Evolutionary conservation across 2,329 filamentous ascomycete genomes (phyloP).

Genomic region (Falciphora oryzae): DNA sequence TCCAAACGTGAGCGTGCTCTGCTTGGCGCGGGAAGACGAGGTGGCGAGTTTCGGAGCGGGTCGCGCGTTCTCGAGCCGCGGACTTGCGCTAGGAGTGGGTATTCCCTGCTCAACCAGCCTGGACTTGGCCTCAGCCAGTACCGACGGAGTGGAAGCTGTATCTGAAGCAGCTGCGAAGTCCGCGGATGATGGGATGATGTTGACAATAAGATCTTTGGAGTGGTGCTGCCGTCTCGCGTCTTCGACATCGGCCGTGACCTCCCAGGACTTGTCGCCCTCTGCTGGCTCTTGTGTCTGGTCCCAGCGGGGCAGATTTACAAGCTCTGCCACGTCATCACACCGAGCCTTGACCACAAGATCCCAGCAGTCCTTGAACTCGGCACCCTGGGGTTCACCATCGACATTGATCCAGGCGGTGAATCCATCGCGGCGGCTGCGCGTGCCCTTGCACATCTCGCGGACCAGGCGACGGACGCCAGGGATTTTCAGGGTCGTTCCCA

Average conservation of each 20-base stretch:
- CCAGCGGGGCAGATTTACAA: conserved; percentile 59
- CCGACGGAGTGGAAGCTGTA: conserved; percentile 14
- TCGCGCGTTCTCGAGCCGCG: conserved; percentile 36
- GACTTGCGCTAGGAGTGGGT: conserved; percentile 53
- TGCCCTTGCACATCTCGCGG: conserved; percentile 81
- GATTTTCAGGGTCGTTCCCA: conserved; percentile 92
- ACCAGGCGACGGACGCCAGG: conserved; percentile 86
- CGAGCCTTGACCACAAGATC: conserved; percentile 83
- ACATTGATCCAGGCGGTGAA: conserved; percentile 94
- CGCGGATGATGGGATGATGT: background rate
- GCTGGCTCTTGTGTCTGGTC: conserved; percentile 45
- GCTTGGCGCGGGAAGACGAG: conserved; percentile 36
- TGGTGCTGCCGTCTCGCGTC: background rate
- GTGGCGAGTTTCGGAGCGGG: conserved; percentile 29
- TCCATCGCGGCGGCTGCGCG: conserved; percentile 75
- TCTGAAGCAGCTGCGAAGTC: background rate
- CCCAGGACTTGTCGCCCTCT: conserved; percentile 34
- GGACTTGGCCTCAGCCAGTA: conserved; percentile 19
- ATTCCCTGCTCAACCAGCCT: conserved; percentile 38
- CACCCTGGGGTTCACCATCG: conserved; percentile 73
- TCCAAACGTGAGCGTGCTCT: conserved; percentile 43
- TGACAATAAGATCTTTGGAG: background rate
- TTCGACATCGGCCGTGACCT: conserved; percentile 18
- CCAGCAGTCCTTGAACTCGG: conserved; percentile 88
- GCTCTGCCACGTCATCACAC: conserved; percentile 78